These are phyloP conservation scores for Coleophoma crateriformis DNA, from an alignment of 2,329 filamentous ascomycete species.

Conservation along the genomic window DNA sequence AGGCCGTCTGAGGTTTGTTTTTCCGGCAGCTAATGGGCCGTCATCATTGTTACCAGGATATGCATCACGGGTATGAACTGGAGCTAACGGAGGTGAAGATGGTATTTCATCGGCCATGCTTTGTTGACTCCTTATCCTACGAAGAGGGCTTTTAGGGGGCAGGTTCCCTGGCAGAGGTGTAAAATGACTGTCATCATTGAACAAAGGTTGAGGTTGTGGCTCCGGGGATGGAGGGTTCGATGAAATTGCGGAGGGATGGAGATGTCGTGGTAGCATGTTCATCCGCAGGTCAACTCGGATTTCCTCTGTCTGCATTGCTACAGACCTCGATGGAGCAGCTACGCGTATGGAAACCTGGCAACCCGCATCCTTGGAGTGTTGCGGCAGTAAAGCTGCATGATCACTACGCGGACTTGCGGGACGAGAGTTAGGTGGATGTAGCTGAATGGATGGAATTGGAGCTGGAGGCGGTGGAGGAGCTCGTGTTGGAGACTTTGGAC, in stretches of 20 bases:
- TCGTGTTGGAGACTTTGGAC: conserved; percentile 14
- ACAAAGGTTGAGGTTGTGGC: conserved; percentile 13
- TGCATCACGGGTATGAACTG: conserved; percentile 49
- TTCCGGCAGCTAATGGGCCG: conserved; percentile 55
- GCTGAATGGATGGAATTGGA: conserved; percentile 78
- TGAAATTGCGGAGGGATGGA: conserved; percentile 72
- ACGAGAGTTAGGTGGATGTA: conserved; percentile 80
- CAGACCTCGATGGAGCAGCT: conserved; percentile 31
- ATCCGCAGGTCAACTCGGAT: conserved; percentile 79
- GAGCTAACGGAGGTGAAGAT: conserved; percentile 38
- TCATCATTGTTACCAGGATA: conserved; percentile 81
- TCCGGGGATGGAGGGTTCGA: conserved; percentile 54
- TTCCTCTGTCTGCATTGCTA: conserved; percentile 77
- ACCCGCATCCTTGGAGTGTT: conserved; percentile 74
- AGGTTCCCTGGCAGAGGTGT: conserved; percentile 47
- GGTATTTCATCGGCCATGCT: conserved; percentile 40
- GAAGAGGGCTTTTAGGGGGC: conserved; percentile 52
- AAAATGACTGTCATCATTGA: conserved; percentile 33
- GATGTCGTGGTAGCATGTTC: conserved; percentile 67
- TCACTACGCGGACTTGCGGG: conserved; percentile 70
- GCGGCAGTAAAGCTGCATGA: conserved; percentile 59
- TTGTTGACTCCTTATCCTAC: conserved; percentile 42
- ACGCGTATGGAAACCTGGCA: conserved; percentile 66
- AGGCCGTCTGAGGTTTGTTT: conserved; percentile 56
- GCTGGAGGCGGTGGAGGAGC: conserved; percentile 34